Evolutionary conservation across 225 moss, liverwort and hornwort species (phyloP), one percentile per base, ranked within the genome.

Genomic region (Marchantia paleacea): DNA sequence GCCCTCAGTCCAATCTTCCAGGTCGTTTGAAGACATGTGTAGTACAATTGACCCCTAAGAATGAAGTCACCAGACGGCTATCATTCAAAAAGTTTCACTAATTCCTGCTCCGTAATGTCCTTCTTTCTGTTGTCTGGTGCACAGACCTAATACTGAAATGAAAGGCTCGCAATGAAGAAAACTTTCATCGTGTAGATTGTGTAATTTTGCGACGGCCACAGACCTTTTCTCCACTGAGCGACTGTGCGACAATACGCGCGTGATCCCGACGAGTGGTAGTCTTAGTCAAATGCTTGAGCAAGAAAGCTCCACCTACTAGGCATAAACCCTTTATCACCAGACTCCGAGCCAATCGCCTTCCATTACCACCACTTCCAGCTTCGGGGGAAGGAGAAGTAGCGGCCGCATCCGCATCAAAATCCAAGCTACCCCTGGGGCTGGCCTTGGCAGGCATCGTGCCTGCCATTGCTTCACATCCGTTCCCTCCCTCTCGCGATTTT

Each of bases 161-260:
- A 39, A 39, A 39, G 39, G 39, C 39, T 39, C 39, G 39, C 39
- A 39, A 73, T 4, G 24, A 52, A 52, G 72, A 51, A 52, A 51
- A n/a, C 26, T 19, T 16, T 50, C 48, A 26, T 15, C 39, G 5
- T 0, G 19, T 70, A 29, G 48, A 18, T 47, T 70, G 20, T 8
- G 20, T 8, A 39, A 12, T 66, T 28, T 29, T 13, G 12, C 12
- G 48, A 25, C 53, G 11, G 57, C 47, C 28, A 63, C 81, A 49
- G 67, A 93, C 95, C 93, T 97, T 97, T 78, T 93, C 97, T 65
- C 94, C 94, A 50, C 86, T 89, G 47, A 97, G 93, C 28, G 97
- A 83, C 83, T 93, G 91, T 50, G 92, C 91, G 58, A 97, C 94
- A 76, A 87, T 90, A 79, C 93, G 93, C 52, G 92, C 77, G 83